Conservation (phyloP, 441 rosid species). For the Syzygium malaccense region DNA sequence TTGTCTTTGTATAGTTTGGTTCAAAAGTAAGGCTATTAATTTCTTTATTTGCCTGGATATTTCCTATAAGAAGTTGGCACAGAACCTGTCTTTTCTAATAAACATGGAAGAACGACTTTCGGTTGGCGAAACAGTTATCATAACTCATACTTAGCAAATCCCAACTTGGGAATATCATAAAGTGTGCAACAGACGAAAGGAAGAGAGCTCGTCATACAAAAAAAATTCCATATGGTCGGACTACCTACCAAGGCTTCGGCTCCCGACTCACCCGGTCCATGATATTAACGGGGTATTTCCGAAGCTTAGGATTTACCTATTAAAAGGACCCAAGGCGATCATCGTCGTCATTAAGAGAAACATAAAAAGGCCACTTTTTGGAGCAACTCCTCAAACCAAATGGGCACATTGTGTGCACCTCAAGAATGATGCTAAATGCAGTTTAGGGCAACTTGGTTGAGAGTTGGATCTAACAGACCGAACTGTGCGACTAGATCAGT, state of each 20-base stretch:
- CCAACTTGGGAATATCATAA: not conserved
- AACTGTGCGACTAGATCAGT: not conserved
- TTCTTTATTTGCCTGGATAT: not conserved
- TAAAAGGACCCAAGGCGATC: not conserved
- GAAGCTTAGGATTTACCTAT: not conserved
- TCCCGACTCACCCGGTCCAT: not conserved
- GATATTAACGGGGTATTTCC: not conserved
- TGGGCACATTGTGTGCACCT: not conserved
- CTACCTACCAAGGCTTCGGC: not conserved
- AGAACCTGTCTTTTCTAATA: too few relatives aligned
- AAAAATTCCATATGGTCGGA: not conserved
- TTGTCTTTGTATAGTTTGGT: too few relatives aligned
- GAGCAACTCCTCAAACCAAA: not conserved
- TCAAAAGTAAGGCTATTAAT: too few relatives aligned
- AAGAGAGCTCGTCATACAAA: not conserved
- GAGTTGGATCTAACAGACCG: not conserved
- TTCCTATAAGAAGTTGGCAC: fast-evolving
- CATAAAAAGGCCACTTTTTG: not conserved
- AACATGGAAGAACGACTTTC: too few relatives aligned
- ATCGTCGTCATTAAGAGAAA: not conserved
- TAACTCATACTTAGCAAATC: not conserved
- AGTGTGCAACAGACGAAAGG: not conserved
- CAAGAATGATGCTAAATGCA: not conserved
- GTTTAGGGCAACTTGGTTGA: not conserved
- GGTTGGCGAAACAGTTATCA: not conserved